phyloP scores from a whole-genome alignment of 129 eudicot genomes.

The Pseudognaphalium luteoalbum region DNA sequence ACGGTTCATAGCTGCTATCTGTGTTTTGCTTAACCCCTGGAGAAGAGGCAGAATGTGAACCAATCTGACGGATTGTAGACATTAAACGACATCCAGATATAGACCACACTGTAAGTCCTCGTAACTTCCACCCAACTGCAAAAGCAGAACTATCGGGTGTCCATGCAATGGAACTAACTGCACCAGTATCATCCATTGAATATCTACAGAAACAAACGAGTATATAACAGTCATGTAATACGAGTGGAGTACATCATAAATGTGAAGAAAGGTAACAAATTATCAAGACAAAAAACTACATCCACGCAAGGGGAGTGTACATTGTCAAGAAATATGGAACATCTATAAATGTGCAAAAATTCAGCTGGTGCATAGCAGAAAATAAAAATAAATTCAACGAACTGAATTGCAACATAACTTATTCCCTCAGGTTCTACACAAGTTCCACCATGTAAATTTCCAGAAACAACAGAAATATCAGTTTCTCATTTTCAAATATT shows the following conservation, averaged over 20 bases:
- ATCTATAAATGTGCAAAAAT: not conserved
- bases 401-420: not conserved
- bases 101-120: slow-evolving; percentile 97
- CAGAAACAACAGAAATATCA: not conserved
- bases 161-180: slow-evolving; percentile 87
- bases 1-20: slow-evolving; percentile 78
- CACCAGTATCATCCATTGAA: slow-evolving; percentile 89
- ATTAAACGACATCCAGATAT: slow-evolving; percentile 96
- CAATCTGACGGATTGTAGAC: slow-evolving; percentile 94
- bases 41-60: slow-evolving; percentile 75
- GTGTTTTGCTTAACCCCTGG: slow-evolving; percentile 71
- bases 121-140: slow-evolving; percentile 95
- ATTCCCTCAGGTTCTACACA: not conserved
- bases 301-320: not conserved
- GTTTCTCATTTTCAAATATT: not conserved
- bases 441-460: not conserved
- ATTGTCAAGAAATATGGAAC: not conserved
- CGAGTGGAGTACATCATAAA: not conserved
- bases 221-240: slow-evolving; percentile 11
- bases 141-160: slow-evolving; percentile 96
- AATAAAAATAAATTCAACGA: not conserved
- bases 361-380: slow-evolving; percentile 6
- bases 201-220: slow-evolving; percentile 53
- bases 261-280: slow-evolving; percentile 5
- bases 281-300: slow-evolving; percentile 6